Percentiles rank a stretch among this genome's conserved stretches.
phyloP scores from a whole-genome alignment of 1,284 basidiomycete species.

The Paramarasmius palmivorus region DNA sequence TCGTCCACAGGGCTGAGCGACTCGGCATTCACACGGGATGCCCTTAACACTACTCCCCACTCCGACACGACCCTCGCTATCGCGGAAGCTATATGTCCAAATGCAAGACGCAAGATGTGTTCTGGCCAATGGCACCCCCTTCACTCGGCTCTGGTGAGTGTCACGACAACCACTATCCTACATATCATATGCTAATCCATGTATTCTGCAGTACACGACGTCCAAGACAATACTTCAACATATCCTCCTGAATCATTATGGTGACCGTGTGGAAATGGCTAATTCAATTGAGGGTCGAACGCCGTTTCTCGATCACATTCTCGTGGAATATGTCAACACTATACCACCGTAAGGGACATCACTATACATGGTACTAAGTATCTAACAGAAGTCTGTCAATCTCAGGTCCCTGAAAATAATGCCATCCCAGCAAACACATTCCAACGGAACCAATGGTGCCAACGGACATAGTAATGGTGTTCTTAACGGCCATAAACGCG shows the following conservation, averaged over 20 bases:
- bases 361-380: not conserved
- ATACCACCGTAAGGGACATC: constrained; percentile 20
- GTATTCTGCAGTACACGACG: constrained; percentile 18
- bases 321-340: constrained; percentile 19
- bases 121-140: no score
- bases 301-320: constrained; percentile 19
- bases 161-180: no score
- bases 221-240: constrained; percentile 16
- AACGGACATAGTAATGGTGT: not conserved
- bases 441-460: not conserved
- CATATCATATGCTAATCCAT: no score
- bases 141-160: no score
- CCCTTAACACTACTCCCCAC: no score
- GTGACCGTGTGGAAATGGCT: constrained; percentile 21
- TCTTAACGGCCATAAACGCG: not conserved
- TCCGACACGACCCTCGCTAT: no score
- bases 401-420: not conserved
- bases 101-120: no score
- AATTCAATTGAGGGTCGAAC: constrained; percentile 20
- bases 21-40: no score
- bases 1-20: no score
- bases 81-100: no score
- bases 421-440: not conserved
- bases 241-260: constrained; percentile 15
- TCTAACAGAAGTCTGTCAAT: not conserved